Conservation (phyloP, 129 eudicot species). For the Pulicaria dysenterica region DNA sequence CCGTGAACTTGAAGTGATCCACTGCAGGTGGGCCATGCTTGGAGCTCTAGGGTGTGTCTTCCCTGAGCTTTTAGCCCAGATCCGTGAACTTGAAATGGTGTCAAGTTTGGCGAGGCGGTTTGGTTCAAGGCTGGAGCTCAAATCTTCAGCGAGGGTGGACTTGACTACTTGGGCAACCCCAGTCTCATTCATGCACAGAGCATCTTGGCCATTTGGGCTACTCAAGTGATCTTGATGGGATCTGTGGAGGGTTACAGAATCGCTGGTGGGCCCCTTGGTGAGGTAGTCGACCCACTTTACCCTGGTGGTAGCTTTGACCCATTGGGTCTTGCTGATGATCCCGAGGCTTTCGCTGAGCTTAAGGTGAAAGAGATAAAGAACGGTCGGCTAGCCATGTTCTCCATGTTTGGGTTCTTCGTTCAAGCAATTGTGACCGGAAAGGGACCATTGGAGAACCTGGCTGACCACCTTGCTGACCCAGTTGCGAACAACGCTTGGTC, state of each 20-base stretch:
- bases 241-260: conserved; percentile 40
- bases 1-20: conserved; percentile 26
- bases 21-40: conserved; percentile 38
- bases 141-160: conserved; percentile 35
- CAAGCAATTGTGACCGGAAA: conserved; percentile 39
- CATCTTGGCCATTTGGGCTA: conserved; percentile 39
- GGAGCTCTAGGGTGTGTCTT: conserved; percentile 39
- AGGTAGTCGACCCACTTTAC: conserved; percentile 36
- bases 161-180: conserved; percentile 39
- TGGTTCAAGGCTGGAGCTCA: conserved; percentile 42
- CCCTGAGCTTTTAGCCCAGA: conserved; percentile 32
- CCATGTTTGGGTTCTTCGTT: conserved; percentile 38
- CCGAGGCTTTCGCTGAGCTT: conserved; percentile 34
- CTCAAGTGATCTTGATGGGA: conserved; percentile 39
- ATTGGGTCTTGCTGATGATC: conserved; percentile 33
- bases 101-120: conserved; percentile 39
- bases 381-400: conserved; percentile 36
- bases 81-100: conserved; percentile 39
- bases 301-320: conserved; percentile 41
- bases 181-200: conserved; percentile 39
- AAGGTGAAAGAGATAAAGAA: conserved; percentile 37
- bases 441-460: conserved; percentile 36
- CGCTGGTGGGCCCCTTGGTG: conserved; percentile 39
- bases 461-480: conserved; percentile 33
- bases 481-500: conserved; percentile 39